These are phyloP conservation scores for Prunus fruticosa DNA, from an alignment of 306 rosid species.

Conservation along the genomic window DNA sequence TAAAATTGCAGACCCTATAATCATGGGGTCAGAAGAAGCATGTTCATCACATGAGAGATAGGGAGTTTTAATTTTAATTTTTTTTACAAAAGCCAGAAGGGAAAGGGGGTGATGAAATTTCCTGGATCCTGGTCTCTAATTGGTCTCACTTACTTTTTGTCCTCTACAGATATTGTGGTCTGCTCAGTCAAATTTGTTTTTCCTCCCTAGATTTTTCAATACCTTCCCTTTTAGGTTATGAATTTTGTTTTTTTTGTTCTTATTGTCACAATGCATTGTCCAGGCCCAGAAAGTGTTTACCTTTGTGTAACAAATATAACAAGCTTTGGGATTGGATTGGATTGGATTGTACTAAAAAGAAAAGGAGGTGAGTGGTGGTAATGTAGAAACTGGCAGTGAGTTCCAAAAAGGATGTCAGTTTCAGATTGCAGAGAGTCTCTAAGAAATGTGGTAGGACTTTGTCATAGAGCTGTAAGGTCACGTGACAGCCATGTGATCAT, in stretches of 20 bases:
- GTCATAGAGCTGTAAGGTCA: conserved; percentile 39
- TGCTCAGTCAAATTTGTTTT: conserved; percentile 9
- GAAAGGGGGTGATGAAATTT: conserved; percentile 2
- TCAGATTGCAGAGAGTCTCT: conserved; percentile 1
- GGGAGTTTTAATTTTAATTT: neutral
- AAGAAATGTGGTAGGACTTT: conserved; percentile 20
- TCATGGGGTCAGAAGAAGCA: conserved; percentile 64
- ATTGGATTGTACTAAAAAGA: neutral
- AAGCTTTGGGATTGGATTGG: conserved; percentile 1
- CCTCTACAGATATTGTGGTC: neutral
- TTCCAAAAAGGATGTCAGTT: conserved; percentile 12
- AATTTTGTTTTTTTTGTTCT: neutral
- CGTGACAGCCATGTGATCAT: conserved; percentile 50
- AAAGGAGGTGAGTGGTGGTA: neutral
- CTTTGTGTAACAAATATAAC: neutral
- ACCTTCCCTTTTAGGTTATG: neutral
- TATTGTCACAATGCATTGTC: neutral
- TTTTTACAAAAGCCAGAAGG: neutral
- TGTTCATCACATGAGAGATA: conserved; percentile 33
- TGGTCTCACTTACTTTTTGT: neutral
- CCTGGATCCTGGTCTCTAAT: neutral
- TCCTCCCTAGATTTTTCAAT: neutral
- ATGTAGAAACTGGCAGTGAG: conserved; percentile 10
- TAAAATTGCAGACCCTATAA: conserved; percentile 40
- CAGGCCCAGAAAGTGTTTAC: neutral